phyloP scores from a whole-genome alignment of 257 asterid genomes.

The Solanum ossicruentum region DNA sequence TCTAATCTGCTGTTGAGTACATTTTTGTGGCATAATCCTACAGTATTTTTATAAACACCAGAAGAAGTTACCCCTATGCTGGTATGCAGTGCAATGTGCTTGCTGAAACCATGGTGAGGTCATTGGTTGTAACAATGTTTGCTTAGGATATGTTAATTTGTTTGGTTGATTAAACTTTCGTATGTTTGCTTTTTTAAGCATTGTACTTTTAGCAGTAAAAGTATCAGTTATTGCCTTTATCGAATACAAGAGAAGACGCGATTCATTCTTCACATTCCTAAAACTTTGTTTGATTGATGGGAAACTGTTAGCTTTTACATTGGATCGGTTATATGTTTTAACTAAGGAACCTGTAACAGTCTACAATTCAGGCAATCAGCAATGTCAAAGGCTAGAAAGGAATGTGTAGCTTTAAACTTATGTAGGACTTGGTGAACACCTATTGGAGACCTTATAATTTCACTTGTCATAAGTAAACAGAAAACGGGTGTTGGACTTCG shows the following conservation, averaged over 20 bases:
- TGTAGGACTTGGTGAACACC: no score
- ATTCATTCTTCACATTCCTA: neutral
- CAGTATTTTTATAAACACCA: neutral
- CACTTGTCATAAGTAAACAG: no score
- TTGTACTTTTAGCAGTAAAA: no score
- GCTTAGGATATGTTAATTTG: neutral
- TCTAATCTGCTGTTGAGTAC: neutral
- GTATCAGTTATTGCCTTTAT: neutral
- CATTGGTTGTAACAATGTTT: neutral
- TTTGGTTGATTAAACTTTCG: neutral
- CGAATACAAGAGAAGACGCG: neutral
- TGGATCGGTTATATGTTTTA: no score
- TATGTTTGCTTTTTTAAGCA: neutral
- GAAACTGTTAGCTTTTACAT: no score
- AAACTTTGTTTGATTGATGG: neutral
- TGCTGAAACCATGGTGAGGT: neutral
- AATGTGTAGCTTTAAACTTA: no score
- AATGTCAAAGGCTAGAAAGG: no score
- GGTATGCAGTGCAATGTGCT: neutral
- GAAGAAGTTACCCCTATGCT: neutral
- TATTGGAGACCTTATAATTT: no score
- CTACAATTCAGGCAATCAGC: no score
- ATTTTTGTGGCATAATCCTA: neutral
- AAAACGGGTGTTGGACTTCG: no score
- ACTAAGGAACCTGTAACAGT: no score